Evolutionary conservation across 2,329 filamentous ascomycete genomes (phyloP).

Genomic region (Trichoderma gracile): DNA sequence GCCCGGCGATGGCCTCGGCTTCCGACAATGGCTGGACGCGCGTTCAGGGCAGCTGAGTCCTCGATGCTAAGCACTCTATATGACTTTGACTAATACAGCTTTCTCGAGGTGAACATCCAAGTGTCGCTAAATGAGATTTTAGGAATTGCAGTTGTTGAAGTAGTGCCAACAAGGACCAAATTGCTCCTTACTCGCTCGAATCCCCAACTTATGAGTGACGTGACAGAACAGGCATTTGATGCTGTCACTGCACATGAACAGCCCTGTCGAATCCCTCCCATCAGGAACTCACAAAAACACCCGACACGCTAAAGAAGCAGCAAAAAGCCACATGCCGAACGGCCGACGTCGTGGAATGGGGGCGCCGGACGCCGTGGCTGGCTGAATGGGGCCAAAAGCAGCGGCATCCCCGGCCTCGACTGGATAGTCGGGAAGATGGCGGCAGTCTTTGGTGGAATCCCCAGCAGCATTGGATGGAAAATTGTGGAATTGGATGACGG

Average conservation of each 20-base stretch:
- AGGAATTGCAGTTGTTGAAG: too few relatives aligned
- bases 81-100: too few relatives aligned
- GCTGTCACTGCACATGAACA: not conserved
- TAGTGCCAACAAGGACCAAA: too few relatives aligned
- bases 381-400: conserved; percentile 7
- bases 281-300: conserved; percentile 3
- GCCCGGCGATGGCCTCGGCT: not conserved
- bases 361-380: conserved; percentile 17
- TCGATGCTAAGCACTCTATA: too few relatives aligned
- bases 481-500: not conserved
- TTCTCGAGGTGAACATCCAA: too few relatives aligned
- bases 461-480: too few relatives aligned
- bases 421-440: not conserved
- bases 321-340: conserved; percentile 10
- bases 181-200: not conserved
- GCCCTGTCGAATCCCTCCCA: not conserved
- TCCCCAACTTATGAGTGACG: too few relatives aligned
- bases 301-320: not conserved
- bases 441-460: not conserved
- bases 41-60: not conserved
- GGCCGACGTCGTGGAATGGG: conserved; percentile 19
- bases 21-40: not conserved
- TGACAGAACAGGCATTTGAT: not conserved
- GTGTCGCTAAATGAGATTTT: too few relatives aligned
- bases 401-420: conserved; percentile 17